Conservation (phyloP, 257 asterid genomes). For the Catharanthus roseus region DNA sequence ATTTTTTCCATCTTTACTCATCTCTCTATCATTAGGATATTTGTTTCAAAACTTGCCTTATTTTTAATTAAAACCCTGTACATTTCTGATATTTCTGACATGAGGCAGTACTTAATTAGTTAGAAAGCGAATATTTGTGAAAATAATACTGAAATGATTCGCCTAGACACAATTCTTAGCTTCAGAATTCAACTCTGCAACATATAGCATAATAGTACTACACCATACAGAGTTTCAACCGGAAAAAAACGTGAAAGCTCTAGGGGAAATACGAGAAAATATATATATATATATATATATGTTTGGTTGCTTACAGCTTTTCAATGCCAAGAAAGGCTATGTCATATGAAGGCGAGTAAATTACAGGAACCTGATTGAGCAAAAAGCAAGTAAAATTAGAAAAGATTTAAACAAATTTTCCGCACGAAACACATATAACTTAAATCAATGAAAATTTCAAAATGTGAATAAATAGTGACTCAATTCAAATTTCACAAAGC, state of each 20-base stretch:
- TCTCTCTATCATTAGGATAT: no score
- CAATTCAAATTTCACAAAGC: background rate
- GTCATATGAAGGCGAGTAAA: conserved; percentile 75
- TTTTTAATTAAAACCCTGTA: no score
- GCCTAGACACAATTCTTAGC: background rate
- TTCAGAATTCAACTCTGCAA: background rate
- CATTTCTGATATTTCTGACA: no score
- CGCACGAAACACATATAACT: background rate
- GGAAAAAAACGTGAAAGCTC: background rate
- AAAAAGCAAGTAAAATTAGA: background rate
- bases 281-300: no score
- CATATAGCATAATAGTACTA: background rate
- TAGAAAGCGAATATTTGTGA: background rate
- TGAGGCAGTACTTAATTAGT: no score
- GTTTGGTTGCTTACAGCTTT: conserved; percentile 54
- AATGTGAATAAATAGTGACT: background rate
- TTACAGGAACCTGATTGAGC: conserved; percentile 63
- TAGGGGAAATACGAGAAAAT: background rate
- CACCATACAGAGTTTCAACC: background rate
- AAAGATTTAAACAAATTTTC: background rate
- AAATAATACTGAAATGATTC: background rate
- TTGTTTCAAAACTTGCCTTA: no score
- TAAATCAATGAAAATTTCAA: background rate
- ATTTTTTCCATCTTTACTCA: no score
- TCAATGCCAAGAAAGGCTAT: conserved; percentile 82